These are phyloP conservation scores for Globisporangium middletonii DNA, from an alignment of 352 stramenopile genomes.

Conservation along the genomic window DNA sequence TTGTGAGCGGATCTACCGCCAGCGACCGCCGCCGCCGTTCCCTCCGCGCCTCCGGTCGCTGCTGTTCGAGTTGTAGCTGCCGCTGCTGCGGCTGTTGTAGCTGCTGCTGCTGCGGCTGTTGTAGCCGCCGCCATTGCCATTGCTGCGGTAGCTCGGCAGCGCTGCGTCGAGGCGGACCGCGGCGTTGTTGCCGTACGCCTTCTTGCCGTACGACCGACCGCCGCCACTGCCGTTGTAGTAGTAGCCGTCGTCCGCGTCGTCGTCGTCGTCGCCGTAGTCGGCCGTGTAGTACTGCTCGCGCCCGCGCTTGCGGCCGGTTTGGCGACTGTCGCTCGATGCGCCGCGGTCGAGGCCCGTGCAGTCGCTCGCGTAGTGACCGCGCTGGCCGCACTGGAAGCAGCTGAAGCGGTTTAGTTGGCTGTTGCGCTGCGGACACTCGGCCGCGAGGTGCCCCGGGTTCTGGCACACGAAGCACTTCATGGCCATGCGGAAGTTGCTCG, in stretches of 20 bases:
- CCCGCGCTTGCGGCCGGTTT: conserved; percentile 40
- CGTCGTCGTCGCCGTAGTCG: conserved; percentile 30
- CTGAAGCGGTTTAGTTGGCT: conserved; percentile 36
- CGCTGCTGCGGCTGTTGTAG: conserved; percentile 7
- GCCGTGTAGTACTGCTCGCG: conserved; percentile 36
- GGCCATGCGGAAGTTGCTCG: conserved; percentile 29
- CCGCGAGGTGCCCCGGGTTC: conserved; percentile 60
- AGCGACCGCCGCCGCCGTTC: conserved; percentile 5
- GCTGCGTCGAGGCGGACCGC: conserved; percentile 12
- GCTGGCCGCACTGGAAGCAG: conserved; percentile 46
- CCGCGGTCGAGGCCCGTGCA: conserved; percentile 19
- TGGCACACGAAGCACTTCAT: conserved; percentile 78
- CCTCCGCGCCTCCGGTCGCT: conserved; percentile 13
- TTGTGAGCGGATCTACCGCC: conserved; percentile 9
- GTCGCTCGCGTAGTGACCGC: conserved; percentile 45
- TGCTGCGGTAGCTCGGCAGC: conserved; percentile 12
- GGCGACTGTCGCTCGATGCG: conserved; percentile 15
- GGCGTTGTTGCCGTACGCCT: conserved; percentile 9
- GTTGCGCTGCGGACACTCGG: conserved; percentile 50
- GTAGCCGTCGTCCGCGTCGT: conserved; percentile 26
- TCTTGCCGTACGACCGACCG: conserved; percentile 6
- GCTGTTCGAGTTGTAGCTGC: conserved; percentile 15
- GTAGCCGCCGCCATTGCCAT: conserved; percentile 9
- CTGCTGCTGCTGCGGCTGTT: conserved; percentile 14
- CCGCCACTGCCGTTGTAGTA: conserved; percentile 28